Base-by-base conservation (phyloP, 192 early-diverging fungal genomes). In the Neocallimastix lanati region DNA sequence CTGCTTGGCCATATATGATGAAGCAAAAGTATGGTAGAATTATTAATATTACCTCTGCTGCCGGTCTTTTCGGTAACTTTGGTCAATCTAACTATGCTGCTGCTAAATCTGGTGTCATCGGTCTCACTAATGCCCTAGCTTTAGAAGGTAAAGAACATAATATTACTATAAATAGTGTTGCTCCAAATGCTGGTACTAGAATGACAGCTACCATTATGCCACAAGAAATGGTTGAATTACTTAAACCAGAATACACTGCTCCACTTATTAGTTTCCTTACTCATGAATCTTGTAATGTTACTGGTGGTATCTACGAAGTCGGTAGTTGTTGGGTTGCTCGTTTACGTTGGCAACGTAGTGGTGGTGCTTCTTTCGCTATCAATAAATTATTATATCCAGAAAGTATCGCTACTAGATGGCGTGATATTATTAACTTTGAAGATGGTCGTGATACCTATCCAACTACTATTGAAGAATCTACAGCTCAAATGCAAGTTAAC, bases 141-240 rank as follows among this genome's bases (percentile, higher is more conserved):
- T 67, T 67, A 67, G 97, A 99, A 87, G 97, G 97, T 80, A 86
- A 87, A 80, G 92, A 93, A 82, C 88, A 92, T 84, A 96, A 96
- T 84, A 99, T 99, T 85, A 85, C 95, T 79, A n/a, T 85, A 83
- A 98, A 98, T 85, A 93, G 93, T 77, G 96, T 99, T 86, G 98
- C 97, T 30, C 98, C 98, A 40, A 89, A 98, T 84, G 98, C 98
- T 58, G 97, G 96, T 25, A 96, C 94, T 21, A 90, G 95, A 76
- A 97, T 99, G 96, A 97, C 96, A 12, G 97, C 96, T 80, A 96
- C 95, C 28, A 89, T 96, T 29, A 93, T 97, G 91, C 98, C 98
- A 29, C 92, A 93, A 58, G 98, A 99, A 81, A 91, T 98, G 82
- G 90, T 98, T 78, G 94, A 93, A 78, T 91, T 94, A 14, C 90